Evolutionary conservation across 1,284 basidiomycete species (phyloP), one percentile per base, ranked within the genome.

Genomic region (Tilletia horrida): DNA sequence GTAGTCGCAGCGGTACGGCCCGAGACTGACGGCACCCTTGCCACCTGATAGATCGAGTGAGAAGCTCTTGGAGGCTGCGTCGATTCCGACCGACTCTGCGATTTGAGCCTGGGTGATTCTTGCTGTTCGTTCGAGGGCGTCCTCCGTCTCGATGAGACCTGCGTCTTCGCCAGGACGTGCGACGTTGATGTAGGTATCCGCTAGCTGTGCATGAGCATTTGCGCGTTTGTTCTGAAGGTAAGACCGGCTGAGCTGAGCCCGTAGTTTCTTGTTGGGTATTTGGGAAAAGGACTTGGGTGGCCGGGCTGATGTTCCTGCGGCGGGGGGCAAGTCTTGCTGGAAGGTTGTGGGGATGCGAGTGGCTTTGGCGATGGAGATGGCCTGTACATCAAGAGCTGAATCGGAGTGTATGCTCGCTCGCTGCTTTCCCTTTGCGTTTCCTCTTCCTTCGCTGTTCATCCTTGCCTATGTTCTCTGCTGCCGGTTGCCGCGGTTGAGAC

Each of bases 71-170:
- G 84, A 86, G 1, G 88, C 88, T 2, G 88, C 88, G 71, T 91
- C 90, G 65, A 87, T 84, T 0, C 92, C 92, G 0, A 91, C 88
- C 9, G 85, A 85, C 0, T 85, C 79, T 13, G 84, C 84, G 71
- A 97, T 91, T 74, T 95, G 91, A 9, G 86, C 84, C 83, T 98
- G 95, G 0, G 87, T 86, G 4, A 94, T 86, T 66, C 91, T 86
- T 91, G 93, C 97, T 3, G 95, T 97, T 74, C 88, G 84, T 79
- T 97, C 95, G 83, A 95, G 84, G 66, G 88, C 88, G 1, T 85
- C 86, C 72, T 93, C 91, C 16, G 86, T 85, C 77, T 90, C 86
- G 70, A 95, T 86, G 71, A 85, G 82, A 0, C 92, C 92, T 0
- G 85, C 85, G 8, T 90, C 89, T 63, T 81, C 78, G 14, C 79